Conservation (phyloP, 192 early-diverging fungal genomes). For the Chytriomyces confervae region DNA sequence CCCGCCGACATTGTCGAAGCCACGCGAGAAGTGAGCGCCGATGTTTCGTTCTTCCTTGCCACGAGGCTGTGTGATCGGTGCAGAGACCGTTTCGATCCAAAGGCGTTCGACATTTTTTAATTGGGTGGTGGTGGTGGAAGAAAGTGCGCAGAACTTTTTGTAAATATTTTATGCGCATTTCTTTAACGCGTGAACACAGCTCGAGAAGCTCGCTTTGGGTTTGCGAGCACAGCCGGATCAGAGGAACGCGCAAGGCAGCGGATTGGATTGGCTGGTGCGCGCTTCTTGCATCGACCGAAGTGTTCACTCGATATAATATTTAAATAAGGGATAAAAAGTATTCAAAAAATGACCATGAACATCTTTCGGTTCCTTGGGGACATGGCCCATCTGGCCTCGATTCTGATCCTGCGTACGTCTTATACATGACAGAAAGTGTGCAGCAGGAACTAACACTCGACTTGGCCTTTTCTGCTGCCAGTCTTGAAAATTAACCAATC, state of each 20-base stretch:
- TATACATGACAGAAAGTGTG: neutral
- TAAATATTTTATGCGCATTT: no score
- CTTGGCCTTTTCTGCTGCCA: neutral
- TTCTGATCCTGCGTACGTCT: constrained; percentile 79
- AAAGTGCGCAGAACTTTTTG: no score
- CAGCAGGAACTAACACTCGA: neutral
- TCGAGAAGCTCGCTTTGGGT: no score
- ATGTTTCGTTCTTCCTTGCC: neutral
- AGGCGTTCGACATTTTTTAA: no score
- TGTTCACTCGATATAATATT: no score
- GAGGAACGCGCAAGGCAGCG: no score
- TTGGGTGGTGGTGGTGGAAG: no score
- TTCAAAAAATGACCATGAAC: constrained; percentile 77
- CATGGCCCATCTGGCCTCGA: constrained; percentile 93
- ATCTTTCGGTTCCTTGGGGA: constrained; percentile 89
- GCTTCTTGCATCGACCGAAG: no score
- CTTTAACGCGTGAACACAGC: no score
- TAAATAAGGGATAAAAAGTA: neutral
- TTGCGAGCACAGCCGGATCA: no score
- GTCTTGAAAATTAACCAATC: constrained; percentile 33
- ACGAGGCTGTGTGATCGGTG: constrained; percentile 11
- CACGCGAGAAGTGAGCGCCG: neutral
- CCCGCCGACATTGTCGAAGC: neutral
- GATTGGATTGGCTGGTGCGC: no score
- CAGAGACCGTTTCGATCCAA: neutral